These are phyloP conservation scores for Guillardia theta DNA, from an alignment of 78 protist genomes.

Conservation along the genomic window DNA sequence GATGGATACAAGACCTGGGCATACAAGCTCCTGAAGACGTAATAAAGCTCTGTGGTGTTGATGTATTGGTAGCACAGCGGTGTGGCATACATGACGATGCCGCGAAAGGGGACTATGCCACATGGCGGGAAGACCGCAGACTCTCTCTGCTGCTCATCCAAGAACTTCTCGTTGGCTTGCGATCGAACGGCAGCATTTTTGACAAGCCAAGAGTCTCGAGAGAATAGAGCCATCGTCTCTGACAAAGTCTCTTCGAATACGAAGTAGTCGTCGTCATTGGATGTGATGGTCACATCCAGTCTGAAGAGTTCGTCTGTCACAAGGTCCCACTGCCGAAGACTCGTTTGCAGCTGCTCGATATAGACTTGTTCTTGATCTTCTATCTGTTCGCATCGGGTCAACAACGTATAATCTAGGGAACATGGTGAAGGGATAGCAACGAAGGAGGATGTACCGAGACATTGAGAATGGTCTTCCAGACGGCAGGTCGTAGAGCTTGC, in stretches of 20 bases:
- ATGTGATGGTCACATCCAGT: constrained; percentile 6
- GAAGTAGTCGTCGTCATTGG: constrained; percentile 28
- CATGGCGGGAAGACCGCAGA: constrained; percentile 21
- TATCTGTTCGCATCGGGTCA: neutral
- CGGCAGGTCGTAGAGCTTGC: neutral
- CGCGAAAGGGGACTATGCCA: constrained; percentile 33
- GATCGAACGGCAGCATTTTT: neutral
- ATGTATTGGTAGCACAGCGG: constrained; percentile 27
- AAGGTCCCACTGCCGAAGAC: neutral
- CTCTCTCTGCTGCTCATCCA: neutral
- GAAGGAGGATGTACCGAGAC: neutral
- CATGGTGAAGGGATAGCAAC: neutral
- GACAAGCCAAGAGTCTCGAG: constrained; percentile 25
- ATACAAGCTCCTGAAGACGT: neutral
- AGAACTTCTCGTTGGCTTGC: neutral
- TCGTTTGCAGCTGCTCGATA: neutral
- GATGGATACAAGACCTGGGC: neutral
- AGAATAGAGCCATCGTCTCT: neutral
- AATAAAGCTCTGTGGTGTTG: constrained; percentile 10
- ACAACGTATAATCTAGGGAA: neutral
- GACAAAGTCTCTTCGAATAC: constrained; percentile 34
- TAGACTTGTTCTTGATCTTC: neutral
- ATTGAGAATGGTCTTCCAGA: neutral
- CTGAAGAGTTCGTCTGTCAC: constrained; percentile 39
- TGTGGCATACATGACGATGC: constrained; percentile 6